Evolutionary conservation across 768 basidiomycete genomes (phyloP), one percentile per base, ranked within the genome.

Genomic region (Agrocybe chaxingu): DNA sequence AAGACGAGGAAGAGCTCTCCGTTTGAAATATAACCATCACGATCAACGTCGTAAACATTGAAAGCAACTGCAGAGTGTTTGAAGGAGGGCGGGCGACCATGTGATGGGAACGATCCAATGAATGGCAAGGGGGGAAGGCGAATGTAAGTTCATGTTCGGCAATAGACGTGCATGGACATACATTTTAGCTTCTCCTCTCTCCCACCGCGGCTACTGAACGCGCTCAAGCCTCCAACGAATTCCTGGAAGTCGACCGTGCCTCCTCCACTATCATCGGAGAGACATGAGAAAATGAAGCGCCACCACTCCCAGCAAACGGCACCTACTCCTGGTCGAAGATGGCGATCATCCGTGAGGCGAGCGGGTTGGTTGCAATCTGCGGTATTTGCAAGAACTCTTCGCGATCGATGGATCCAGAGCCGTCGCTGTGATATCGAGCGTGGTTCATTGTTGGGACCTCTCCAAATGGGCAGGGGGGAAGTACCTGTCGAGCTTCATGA

Each of bases 361-460:
- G 75, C 0, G 97, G 97, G 69, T 98, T 99, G 50, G 92, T 94
- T 16, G 96, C 96, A 62, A 98, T 98, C 75, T 96, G 93, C 0
- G 97, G 97, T 78, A 99, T 97, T 76, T 94, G 93, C 53, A 98
- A 74, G 72, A 99, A 99, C 70, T 99, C 97, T 59, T 98, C 97
- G 41, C 92, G 89, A 76, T 98, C 96, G 69, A 99, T 96, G 16
- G 95, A 94, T 54, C 97, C 97, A 30, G 92, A 95, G 44, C 94
- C 94, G 71, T 99, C 94, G 62, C 94, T 93, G 48, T 46, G 54
- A 8, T 43, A 40, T 34, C n/a, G 48, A 24, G 18, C 16, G 16
- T 42, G 16, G 4, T 31, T 53, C 19, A 51, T 36, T 29, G 39
- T 43, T 24, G 31, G 24, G 19, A 16, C 16, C 16, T 16, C 16